Percentiles rank a stretch among this genome's conserved stretches.
These are phyloP conservation scores for Immersiella caudata DNA, from an alignment of 495 filamentous ascomycete genomes.

Conservation along the genomic window DNA sequence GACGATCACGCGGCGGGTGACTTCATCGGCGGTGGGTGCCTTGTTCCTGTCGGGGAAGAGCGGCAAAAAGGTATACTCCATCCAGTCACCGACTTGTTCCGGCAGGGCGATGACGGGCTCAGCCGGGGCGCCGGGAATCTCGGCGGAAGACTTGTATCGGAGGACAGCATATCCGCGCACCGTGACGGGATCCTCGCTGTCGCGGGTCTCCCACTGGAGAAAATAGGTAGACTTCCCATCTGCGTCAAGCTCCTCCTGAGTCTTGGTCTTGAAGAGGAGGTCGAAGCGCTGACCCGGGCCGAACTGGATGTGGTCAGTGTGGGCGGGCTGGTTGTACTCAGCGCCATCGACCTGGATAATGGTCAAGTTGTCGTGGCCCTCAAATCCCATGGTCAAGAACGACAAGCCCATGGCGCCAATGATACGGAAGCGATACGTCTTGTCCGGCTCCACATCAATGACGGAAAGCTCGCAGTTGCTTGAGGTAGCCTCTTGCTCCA, in stretches of 20 bases:
- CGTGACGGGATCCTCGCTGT: slow-evolving; percentile 43
- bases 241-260: slow-evolving; percentile 42
- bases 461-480: slow-evolving; percentile 48
- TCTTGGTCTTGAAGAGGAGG: slow-evolving; percentile 53
- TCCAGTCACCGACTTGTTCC: slow-evolving; percentile 44
- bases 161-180: slow-evolving; percentile 55
- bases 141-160: slow-evolving; percentile 42
- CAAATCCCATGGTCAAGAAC: slow-evolving; percentile 52
- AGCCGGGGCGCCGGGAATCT: slow-evolving; percentile 26
- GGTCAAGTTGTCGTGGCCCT: slow-evolving; percentile 51
- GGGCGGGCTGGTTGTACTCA: slow-evolving; percentile 55
- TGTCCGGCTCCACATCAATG: slow-evolving; percentile 58
- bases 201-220: slow-evolving; percentile 57
- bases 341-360: slow-evolving; percentile 61
- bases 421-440: slow-evolving; percentile 60
- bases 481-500: slow-evolving; percentile 33
- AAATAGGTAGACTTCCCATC: slow-evolving; percentile 51
- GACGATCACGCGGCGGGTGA: slow-evolving; percentile 56
- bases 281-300: slow-evolving; percentile 60
- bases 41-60: slow-evolving; percentile 40
- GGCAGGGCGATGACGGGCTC: slow-evolving; percentile 46
- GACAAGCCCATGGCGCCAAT: slow-evolving; percentile 58
- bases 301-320: slow-evolving; percentile 55
- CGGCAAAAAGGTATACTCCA: slow-evolving; percentile 59
- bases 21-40: slow-evolving; percentile 50